Evolutionary conservation across 169 alveolate species (phyloP).

Genomic region (Eimeria sp.): DNA sequence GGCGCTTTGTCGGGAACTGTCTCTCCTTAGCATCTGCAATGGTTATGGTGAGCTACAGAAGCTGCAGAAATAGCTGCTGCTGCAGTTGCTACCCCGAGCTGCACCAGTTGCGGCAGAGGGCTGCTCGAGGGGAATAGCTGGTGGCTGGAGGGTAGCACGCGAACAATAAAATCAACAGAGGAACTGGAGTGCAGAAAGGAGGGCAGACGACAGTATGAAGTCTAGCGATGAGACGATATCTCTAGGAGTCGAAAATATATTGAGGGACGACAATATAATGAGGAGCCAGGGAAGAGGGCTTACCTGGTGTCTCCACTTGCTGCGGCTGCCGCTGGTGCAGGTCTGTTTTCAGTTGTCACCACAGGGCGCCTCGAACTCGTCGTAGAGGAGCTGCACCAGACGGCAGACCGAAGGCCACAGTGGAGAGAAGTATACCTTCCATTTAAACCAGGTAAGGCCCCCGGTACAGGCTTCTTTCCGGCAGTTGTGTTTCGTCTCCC

Average conservation of each 20-base stretch:
- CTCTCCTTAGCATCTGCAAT: conserved; percentile 27
- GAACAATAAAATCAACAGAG: not conserved
- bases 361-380: conserved; percentile 57
- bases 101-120: not conserved
- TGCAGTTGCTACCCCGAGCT: too few relatives aligned
- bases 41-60: conserved; percentile 41
- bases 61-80: too few relatives aligned
- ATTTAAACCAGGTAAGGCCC: conserved; percentile 44
- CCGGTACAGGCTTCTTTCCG: not conserved
- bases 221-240: not conserved
- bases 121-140: not conserved
- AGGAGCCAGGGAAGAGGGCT: not conserved
- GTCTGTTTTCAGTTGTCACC: conserved; percentile 52
- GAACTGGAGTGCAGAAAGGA: not conserved
- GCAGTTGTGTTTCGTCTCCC: too few relatives aligned
- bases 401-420: not conserved
- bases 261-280: too few relatives aligned
- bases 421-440: conserved; percentile 32
- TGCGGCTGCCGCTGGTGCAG: conserved; percentile 29
- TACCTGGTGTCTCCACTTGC: conserved; percentile 3
- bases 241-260: not conserved
- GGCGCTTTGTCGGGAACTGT: conserved; percentile 11
- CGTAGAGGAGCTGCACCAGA: conserved; percentile 56
- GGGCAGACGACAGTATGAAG: not conserved
- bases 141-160: not conserved